Evolutionary conservation across 345 rosid species (phyloP), one percentile per base, ranked within the genome.

Genomic region (Eucalyptus regnans): DNA sequence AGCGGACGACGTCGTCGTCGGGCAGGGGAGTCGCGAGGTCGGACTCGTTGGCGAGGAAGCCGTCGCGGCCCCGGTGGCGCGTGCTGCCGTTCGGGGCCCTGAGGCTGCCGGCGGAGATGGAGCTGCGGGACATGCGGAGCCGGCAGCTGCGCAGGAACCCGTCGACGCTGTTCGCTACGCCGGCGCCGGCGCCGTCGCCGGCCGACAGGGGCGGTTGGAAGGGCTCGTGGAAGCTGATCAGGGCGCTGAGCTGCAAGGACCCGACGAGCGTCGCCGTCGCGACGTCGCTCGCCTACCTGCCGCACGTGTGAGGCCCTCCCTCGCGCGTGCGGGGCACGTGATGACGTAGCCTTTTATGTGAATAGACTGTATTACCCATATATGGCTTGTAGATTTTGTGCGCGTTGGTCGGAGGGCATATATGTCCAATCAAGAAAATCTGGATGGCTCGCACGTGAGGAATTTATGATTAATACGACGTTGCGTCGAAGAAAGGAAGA

Each of bases 171-270:
- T 92, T 96, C 48, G 90, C 93, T 1, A 44, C 92, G 49, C 31
- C 83, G 87, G 46, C 16, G 10, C 51, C 33, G 46, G 9, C 83
- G 25, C 25, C 50, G 22, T 6, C 83, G 17, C 91, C 93, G 29
- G 66, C 50, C 17, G 66, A 90, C 88, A 88, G 91, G 88, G 91
- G 89, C 52, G 64, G 95, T 20, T 87, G 94, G 54, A 92, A 87
- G 87, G 89, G 92, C 50, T 94, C 95, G 7, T 94, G 96, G 92
- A 91, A 58, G 87, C 86, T 96, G 76, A 93, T 96, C 66, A 93
- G 92, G 62, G 97, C 95, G 54, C 88, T 96, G 89, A 95, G 98
- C 87, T 96, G 99, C 92, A 92, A 92, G 83, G 95, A 92, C 60
- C 93, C 92, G 23, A 90, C 92, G 4, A 94, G 95, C 64, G 95